A percentile compares a stretch with the other conserved stretches of the same genome.
phyloP scores from a whole-genome alignment of 176 grass and related monocot genomes.

The Bromus sterilis region DNA sequence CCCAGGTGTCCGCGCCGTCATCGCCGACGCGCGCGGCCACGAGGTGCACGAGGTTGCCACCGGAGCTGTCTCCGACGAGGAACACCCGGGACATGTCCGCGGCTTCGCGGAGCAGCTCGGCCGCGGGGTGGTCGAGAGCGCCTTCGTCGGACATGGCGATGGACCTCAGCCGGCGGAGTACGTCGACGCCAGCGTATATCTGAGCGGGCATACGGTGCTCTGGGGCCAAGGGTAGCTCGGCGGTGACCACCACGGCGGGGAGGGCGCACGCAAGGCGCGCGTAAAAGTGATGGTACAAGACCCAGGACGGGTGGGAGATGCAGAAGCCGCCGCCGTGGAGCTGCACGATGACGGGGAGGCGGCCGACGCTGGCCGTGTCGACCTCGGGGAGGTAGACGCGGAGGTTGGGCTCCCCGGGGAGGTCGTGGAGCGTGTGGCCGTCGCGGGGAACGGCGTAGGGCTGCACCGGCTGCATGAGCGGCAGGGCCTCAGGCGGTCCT shows the following conservation, averaged over 20 bases:
- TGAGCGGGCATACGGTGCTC: conserved; percentile 60
- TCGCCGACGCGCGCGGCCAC: conserved; percentile 30
- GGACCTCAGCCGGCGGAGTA: conserved; percentile 44
- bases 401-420: conserved; percentile 60
- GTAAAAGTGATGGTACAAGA: conserved; percentile 90
- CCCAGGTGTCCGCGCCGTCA: conserved; percentile 11
- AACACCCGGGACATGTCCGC: conserved; percentile 64
- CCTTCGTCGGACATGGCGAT: conserved; percentile 10
- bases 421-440: conserved; percentile 74
- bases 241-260: conserved; percentile 46
- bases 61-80: conserved; percentile 87
- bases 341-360: conserved; percentile 59
- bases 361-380: not conserved
- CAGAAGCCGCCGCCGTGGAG: conserved; percentile 89
- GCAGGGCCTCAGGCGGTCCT: conserved; percentile 55
- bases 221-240: conserved; percentile 64
- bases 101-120: conserved; percentile 22
- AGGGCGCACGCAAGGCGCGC: conserved; percentile 44
- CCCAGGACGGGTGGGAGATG: conserved; percentile 62
- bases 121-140: conserved; percentile 1
- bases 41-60: conserved; percentile 67
- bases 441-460: conserved; percentile 37
- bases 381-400: conserved; percentile 64
- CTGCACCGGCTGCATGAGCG: conserved; percentile 53
- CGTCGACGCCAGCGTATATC: conserved; percentile 37